These are phyloP conservation scores for Xylaria sp. DNA, from an alignment of 2,329 filamentous ascomycete genomes.

Conservation along the genomic window DNA sequence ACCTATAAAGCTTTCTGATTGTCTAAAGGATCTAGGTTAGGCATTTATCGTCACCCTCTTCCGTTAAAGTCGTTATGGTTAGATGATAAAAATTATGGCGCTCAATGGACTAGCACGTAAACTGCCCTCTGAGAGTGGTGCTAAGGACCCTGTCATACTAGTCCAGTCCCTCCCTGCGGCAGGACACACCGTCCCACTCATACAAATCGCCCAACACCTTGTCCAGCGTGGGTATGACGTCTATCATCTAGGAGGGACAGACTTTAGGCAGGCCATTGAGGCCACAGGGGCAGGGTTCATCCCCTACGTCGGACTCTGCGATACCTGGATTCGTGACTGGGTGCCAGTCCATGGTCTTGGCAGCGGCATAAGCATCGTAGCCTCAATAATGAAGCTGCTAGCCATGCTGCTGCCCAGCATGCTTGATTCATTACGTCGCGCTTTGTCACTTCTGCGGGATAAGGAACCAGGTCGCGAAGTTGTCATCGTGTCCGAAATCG, in stretches of 20 bases:
- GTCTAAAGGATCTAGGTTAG: background rate
- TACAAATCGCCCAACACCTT: conserved; percentile 27
- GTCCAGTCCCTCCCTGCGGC: conserved; percentile 23
- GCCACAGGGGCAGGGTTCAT: conserved; percentile 31
- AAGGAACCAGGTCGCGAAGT: conserved; percentile 29
- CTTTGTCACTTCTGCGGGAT: conserved; percentile 22
- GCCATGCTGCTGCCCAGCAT: conserved; percentile 22
- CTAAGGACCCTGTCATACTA: conserved; percentile 30
- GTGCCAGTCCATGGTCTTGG: conserved; percentile 17
- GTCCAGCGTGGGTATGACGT: conserved; percentile 23
- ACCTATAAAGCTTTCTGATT: background rate
- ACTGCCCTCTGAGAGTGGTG: background rate
- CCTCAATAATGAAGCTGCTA: conserved; percentile 15
- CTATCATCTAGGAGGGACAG: conserved; percentile 25
- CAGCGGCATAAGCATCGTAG: conserved; percentile 12
- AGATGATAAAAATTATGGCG: background rate
- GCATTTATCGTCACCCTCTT: background rate
- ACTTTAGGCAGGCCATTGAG: conserved; percentile 23
- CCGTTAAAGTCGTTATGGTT: background rate
- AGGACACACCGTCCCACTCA: conserved; percentile 24
- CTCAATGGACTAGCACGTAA: background rate
- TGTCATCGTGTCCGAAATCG: conserved; percentile 25
- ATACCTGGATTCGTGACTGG: conserved; percentile 23
- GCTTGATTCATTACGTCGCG: conserved; percentile 23
- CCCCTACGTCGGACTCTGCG: conserved; percentile 20